Percentiles rank a stretch among this genome's conserved stretches.
Conservation (phyloP, 192 early-diverging fungal genomes). For the Linnemannia hyalina region DNA sequence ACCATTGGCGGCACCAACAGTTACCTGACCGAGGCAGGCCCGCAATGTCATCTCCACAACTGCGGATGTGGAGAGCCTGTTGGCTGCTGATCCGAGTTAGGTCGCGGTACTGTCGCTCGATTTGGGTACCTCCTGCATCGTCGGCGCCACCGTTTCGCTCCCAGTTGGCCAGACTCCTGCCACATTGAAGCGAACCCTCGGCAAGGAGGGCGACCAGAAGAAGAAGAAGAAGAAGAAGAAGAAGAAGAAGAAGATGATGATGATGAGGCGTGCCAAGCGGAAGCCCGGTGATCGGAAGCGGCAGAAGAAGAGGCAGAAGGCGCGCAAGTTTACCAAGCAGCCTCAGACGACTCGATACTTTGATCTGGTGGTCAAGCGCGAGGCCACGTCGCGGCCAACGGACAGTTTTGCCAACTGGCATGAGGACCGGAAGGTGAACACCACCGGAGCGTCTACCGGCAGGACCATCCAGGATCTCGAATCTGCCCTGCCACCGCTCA, state of each 20-base stretch:
- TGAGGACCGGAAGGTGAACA: conserved; percentile 10
- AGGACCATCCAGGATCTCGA: conserved; percentile 16
- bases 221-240: too few species aligned
- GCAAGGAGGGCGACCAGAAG: conserved; percentile 11
- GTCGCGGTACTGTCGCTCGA: conserved; percentile 4
- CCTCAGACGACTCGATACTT: conserved; percentile 7
- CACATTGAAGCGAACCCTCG: conserved; percentile 4
- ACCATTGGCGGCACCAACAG: conserved; percentile 20
- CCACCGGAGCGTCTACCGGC: conserved; percentile 1
- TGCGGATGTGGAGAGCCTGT: background rate
- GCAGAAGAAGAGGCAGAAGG: conserved; percentile 6
- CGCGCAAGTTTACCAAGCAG: conserved; percentile 7
- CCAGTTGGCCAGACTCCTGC: conserved; percentile 11
- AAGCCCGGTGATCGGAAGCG: conserved; percentile 1
- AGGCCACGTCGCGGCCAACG: conserved; percentile 9
- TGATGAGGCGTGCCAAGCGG: background rate
- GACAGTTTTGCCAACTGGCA: conserved; percentile 13
- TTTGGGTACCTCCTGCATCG: conserved; percentile 8
- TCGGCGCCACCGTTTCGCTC: conserved; percentile 10
- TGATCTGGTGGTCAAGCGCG: conserved; percentile 12
- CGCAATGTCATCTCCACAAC: background rate
- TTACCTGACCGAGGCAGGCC: conserved; percentile 11
- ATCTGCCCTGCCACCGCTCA: conserved; percentile 4
- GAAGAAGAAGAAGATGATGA: too few species aligned
- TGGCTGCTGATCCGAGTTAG: conserved; percentile 13